Base-by-base conservation (phyloP, 148 eudicot species). In the Spergularia marina region DNA sequence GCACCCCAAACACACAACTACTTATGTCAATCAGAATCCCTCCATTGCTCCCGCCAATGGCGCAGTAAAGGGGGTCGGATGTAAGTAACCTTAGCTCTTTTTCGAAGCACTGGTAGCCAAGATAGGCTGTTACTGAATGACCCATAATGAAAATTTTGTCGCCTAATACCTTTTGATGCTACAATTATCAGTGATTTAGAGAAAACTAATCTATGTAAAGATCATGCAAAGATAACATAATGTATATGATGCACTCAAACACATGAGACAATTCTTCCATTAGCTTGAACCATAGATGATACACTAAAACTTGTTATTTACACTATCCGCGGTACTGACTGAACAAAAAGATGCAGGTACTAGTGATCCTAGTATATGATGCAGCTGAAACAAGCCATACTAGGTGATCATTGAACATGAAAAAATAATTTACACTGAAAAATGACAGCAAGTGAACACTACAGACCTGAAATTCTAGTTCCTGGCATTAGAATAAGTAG, bases 231-330 rank as follows among this genome's bases (percentile, higher is more conserved):
- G 69, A 39, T 44, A 58, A 58, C 11, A 18, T 57, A 57, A 57
- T 57, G 61, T 21, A 25, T 9, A 65, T 41, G 56, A 49, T 16
- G 40, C 47, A 52, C 44, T 47, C 47, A 53, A 34, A 76, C 69
- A 70, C 70, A 53, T 53, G 53, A 20, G 18, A 51, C 41, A 71
- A 53, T 41, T 40, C 71, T 71, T 62, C 74, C 41, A 77, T 53
- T 52, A 39, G 36, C 76, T 49, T 69, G 68, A 34, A 72, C 80
- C 80, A 67, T 21, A 67, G 41, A 53, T 41, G 62, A 57, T 68
- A 77, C 77, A 77, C 57, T 71, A 77, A 77, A 74, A 77, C 57
- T 71, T 73, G 40, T 59, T 81, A 81, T 77, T 74, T 81, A 81
- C 83, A 81, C 73, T 57, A 51, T 39, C 41, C 20, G 49, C 55